Evolutionary conservation across 495 filamentous ascomycete species (phyloP).

Genomic region (Talaromyces trachyspermus): DNA sequence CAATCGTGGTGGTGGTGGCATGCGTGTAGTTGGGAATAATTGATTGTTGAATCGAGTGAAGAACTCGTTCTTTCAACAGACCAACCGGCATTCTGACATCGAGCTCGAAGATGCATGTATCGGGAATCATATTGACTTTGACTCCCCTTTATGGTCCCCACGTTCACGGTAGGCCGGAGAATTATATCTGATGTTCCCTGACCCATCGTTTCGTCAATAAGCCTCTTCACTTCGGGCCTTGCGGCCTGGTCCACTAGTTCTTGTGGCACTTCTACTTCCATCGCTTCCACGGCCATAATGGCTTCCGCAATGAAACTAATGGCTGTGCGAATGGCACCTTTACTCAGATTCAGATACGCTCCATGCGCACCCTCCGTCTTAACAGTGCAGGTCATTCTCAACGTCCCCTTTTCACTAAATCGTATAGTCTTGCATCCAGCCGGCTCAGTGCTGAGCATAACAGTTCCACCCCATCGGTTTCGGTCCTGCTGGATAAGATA

Average conservation of each 20-base stretch:
- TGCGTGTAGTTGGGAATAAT: not conserved
- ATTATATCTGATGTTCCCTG: not conserved
- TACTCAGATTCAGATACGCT: slow-evolving; percentile 1
- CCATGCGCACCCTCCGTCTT: not conserved
- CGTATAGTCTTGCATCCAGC: not conserved
- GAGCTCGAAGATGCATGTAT: not conserved
- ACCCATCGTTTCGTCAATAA: not conserved
- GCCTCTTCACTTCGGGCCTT: not conserved
- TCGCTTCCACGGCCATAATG: not conserved
- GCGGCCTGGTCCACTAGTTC: not conserved
- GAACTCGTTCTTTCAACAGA: not conserved
- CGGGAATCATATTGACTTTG: slow-evolving; percentile 4
- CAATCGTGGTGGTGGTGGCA: not conserved
- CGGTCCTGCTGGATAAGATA: not conserved
- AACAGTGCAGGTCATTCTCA: not conserved
- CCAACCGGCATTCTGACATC: not conserved
- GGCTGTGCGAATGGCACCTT: slow-evolving; percentile 1
- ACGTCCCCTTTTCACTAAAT: slow-evolving; percentile 5
- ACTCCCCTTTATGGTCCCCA: not conserved
- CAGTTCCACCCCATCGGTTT: not conserved
- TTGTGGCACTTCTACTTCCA: not conserved
- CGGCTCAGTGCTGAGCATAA: slow-evolving; percentile 5
- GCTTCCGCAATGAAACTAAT: not conserved
- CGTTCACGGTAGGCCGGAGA: not conserved
- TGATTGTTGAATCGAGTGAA: not conserved